Percentiles rank a stretch among this genome's conserved stretches.
phyloP scores from a whole-genome alignment of 1,284 basidiomycete species.

The Cutaneotrichosporon daszewskae region DNA sequence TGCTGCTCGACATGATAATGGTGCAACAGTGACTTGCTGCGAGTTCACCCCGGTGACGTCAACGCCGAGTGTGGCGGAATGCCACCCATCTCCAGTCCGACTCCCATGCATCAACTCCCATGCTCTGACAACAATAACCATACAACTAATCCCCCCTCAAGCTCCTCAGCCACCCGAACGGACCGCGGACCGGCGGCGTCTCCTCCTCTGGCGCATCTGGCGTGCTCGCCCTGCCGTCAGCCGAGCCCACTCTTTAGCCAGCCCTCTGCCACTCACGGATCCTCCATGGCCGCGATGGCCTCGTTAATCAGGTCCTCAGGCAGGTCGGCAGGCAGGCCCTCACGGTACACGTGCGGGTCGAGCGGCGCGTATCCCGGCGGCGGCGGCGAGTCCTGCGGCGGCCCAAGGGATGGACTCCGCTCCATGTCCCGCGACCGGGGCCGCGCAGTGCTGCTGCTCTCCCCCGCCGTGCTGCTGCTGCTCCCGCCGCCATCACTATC shows the following conservation, averaged over 20 bases:
- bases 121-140: not conserved
- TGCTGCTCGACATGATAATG: too few relatives aligned
- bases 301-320: constrained; percentile 47
- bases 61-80: not conserved
- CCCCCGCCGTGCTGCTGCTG: not conserved
- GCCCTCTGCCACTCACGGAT: constrained; percentile 7
- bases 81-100: not conserved
- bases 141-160: constrained; percentile 1
- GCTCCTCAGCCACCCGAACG: constrained; percentile 1
- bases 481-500: not conserved
- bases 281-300: constrained; percentile 45
- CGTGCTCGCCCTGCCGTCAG: too few relatives aligned
- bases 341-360: constrained; percentile 46
- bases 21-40: too few relatives aligned
- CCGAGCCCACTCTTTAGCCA: too few relatives aligned
- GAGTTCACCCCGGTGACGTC: too few relatives aligned
- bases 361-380: constrained; percentile 48
- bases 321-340: constrained; percentile 46
- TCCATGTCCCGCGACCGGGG: not conserved
- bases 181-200: not conserved
- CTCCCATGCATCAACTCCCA: not conserved
- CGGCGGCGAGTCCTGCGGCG: constrained; percentile 22
- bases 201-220: too few relatives aligned
- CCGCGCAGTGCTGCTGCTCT: constrained; percentile 4
- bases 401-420: constrained; percentile 14